These are phyloP conservation scores for Phytopythium chamaehyphon DNA, from an alignment of 352 stramenopile species.

Conservation along the genomic window DNA sequence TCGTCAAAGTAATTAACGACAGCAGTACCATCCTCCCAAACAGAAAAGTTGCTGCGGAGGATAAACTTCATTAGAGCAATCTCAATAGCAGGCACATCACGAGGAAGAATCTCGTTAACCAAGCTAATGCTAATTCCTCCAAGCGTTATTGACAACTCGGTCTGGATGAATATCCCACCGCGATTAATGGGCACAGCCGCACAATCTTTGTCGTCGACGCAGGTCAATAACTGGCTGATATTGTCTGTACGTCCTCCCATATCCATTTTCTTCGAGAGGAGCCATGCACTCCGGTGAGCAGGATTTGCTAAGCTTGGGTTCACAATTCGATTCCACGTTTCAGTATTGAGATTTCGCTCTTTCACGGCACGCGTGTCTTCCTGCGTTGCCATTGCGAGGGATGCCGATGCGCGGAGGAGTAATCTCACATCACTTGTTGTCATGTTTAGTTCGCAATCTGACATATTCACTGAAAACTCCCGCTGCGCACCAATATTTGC, in stretches of 20 bases:
- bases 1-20: neutral
- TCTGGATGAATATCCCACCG: slow-evolving; percentile 67
- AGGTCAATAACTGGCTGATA: slow-evolving; percentile 75
- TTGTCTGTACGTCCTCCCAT: slow-evolving; percentile 69
- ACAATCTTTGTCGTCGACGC: slow-evolving; percentile 36
- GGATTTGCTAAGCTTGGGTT: slow-evolving; percentile 71
- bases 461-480: slow-evolving; percentile 76
- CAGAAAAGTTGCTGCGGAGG: slow-evolving; percentile 64
- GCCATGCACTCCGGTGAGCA: slow-evolving; percentile 59
- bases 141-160: slow-evolving; percentile 74
- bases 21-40: slow-evolving; percentile 50
- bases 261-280: slow-evolving; percentile 75
- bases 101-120: slow-evolving; percentile 77
- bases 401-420: slow-evolving; percentile 60
- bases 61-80: slow-evolving; percentile 69
- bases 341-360: slow-evolving; percentile 37
- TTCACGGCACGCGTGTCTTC: slow-evolving; percentile 59
- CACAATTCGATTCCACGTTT: slow-evolving; percentile 73
- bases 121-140: slow-evolving; percentile 83
- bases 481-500: slow-evolving; percentile 51
- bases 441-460: slow-evolving; percentile 82
- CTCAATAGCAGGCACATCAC: slow-evolving; percentile 70
- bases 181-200: neutral
- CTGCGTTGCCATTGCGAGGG: slow-evolving; percentile 64
- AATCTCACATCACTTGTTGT: slow-evolving; percentile 74